Conservation (phyloP, 768 basidiomycete species). For the Hypsizygus marmoreus region DNA sequence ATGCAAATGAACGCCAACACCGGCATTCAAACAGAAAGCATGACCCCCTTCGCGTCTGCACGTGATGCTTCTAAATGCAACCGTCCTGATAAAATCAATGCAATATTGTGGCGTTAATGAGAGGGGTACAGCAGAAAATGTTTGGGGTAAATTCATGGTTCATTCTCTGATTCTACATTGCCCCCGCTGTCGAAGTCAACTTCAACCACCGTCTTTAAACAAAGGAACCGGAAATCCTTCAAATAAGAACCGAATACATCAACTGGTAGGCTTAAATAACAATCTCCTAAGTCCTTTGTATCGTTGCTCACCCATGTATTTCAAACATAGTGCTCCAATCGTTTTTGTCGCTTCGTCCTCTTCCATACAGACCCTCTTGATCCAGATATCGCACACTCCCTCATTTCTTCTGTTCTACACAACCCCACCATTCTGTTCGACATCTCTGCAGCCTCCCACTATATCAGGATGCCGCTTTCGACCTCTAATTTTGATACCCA, state of each 20-base stretch:
- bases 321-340: background rate
- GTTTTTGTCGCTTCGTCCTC: background rate
- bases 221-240: background rate
- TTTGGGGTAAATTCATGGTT: constrained; percentile 20
- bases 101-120: no score
- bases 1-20: no score
- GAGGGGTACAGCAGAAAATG: no score
- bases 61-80: no score
- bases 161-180: background rate
- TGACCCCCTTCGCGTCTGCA: no score
- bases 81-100: no score
- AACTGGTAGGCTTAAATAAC: background rate
- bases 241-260: background rate
- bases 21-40: no score
- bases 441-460: background rate
- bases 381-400: background rate
- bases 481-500: background rate
- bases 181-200: background rate
- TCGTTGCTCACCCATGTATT: background rate
- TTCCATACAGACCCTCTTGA: background rate
- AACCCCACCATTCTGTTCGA: background rate
- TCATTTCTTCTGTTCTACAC: background rate
- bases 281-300: background rate
- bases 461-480: background rate
- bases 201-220: background rate